A percentile compares a stretch with the other conserved stretches of the same genome.
These are phyloP conservation scores for Globisporangium irregulare DNA, from an alignment of 352 stramenopile species.

Conservation along the genomic window DNA sequence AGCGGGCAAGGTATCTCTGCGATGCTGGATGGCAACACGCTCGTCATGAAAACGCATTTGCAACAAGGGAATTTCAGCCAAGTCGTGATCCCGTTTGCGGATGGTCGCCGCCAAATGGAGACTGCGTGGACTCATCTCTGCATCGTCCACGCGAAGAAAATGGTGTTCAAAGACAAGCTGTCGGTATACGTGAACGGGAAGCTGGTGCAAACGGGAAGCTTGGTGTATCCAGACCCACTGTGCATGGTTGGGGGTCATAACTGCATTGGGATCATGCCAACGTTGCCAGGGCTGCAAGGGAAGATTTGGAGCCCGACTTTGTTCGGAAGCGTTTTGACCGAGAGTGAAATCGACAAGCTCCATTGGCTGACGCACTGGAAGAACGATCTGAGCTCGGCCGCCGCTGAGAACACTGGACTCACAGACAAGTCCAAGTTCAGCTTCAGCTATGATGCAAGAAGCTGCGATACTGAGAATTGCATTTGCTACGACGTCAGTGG, in stretches of 20 bases:
- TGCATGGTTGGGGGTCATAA: slow-evolving; percentile 70
- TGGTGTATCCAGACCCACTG: slow-evolving; percentile 71
- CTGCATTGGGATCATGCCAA: slow-evolving; percentile 59
- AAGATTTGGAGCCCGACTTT: slow-evolving; percentile 77
- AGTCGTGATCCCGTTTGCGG: slow-evolving; percentile 54
- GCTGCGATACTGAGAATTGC: slow-evolving; percentile 46
- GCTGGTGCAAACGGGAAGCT: slow-evolving; percentile 52
- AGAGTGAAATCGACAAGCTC: slow-evolving; percentile 63
- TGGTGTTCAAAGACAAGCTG: slow-evolving; percentile 89
- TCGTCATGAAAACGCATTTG: slow-evolving; percentile 57
- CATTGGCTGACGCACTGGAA: slow-evolving; percentile 82
- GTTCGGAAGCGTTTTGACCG: slow-evolving; percentile 59
- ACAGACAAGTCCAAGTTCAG: slow-evolving; percentile 78
- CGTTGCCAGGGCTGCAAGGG: slow-evolving; percentile 50
- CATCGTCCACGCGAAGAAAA: slow-evolving; percentile 83
- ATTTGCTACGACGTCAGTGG: slow-evolving; percentile 75
- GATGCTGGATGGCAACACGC: slow-evolving; percentile 42
- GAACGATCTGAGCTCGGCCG: slow-evolving; percentile 50
- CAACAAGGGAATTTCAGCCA: slow-evolving; percentile 43
- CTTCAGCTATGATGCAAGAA: slow-evolving; percentile 78
- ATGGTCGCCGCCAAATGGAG: slow-evolving; percentile 49
- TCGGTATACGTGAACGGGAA: slow-evolving; percentile 65
- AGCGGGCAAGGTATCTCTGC: slow-evolving; percentile 72
- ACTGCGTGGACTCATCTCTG: slow-evolving; percentile 66
- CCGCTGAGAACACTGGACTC: slow-evolving; percentile 58